These are phyloP conservation scores for Brassica rapa DNA, from an alignment of 345 rosid genomes.

Conservation along the genomic window DNA sequence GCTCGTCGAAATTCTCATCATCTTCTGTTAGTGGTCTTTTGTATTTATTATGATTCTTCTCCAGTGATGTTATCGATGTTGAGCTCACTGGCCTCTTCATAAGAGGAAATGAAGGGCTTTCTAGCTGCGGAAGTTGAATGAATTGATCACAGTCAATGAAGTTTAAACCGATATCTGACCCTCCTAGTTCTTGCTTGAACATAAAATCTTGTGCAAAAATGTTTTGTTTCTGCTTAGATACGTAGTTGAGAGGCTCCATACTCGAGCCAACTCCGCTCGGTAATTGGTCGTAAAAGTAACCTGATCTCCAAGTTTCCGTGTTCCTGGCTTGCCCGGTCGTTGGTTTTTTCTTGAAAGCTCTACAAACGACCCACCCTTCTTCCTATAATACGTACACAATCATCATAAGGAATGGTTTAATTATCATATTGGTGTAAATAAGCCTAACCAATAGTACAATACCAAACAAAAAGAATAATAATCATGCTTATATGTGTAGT, in stretches of 20 bases:
- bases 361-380: constrained; percentile 98
- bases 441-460: constrained; percentile 31
- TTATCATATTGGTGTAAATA: constrained; percentile 41
- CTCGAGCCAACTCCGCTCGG: constrained; percentile 52
- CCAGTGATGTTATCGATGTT: constrained; percentile 32
- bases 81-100: constrained; percentile 54
- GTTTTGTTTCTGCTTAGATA: constrained; percentile 50
- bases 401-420: background rate
- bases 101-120: constrained; percentile 75
- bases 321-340: constrained; percentile 55
- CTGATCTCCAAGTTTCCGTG: constrained; percentile 66
- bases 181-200: constrained; percentile 78
- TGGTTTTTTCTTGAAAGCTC: constrained; percentile 85
- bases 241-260: constrained; percentile 57
- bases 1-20: constrained; percentile 34
- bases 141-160: constrained; percentile 57
- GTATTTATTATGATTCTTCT: constrained; percentile 27
- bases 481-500: constrained; percentile 52
- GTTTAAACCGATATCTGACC: constrained; percentile 52
- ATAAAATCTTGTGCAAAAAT: constrained; percentile 47
- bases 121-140: constrained; percentile 86
- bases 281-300: constrained; percentile 68
- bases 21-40: constrained; percentile 29
- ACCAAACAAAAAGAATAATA: constrained; percentile 41
- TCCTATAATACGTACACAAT: constrained; percentile 54